Evolutionary conservation across 2,329 filamentous ascomycete species (phyloP), one percentile per base, ranked within the genome.

Genomic region (Immersiporthe knoxdaviesiana): DNA sequence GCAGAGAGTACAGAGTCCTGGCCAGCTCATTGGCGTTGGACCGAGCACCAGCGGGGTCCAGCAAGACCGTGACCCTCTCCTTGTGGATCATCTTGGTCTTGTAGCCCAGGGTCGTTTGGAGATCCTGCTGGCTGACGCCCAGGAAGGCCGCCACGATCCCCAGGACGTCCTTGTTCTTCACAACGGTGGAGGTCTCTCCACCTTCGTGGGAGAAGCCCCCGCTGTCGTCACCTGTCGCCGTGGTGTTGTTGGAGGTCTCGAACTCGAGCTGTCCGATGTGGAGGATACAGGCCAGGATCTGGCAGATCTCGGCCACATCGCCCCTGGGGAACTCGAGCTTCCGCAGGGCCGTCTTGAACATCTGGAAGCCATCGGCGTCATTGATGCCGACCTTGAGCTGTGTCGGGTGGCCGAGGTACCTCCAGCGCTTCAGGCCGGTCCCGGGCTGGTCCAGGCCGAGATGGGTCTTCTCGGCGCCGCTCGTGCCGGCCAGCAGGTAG

Each of bases 191-290:
- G 0, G 87, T 92, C 76, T 96, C 92, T 56, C 91, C 93, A 73
- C 96, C 96, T 79, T 99, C 96, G 77, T 97, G 94, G 0, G 96
- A 97, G 80, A 96, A 98, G 27, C 95, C 95, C 67, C 96, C 96
- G 74, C 95, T 98, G 76, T 99, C 96, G 74, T 97, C 94, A 1
- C 89, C 93, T 1, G 88, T 88, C 0, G 88, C 90, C 2, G 90
- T 90, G 0, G 96, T 98, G 73, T 90, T 89, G 74, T 92, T 90
- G 2, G 91, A 91, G 0, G 88, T 94, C 77, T 92, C 90, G 74
- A 99, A 99, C 75, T 99, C 96, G 2, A 99, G 88, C 82, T 99
- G 96, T 37, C 96, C 96, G 74, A 99, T 94, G 78, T 99, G 96
- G n/a, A 99, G 85, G 73, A 99, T 97, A 74, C 90, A 91, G 41